Conservation (phyloP, 257 asterid species). For the Scutellaria galericulata region DNA sequence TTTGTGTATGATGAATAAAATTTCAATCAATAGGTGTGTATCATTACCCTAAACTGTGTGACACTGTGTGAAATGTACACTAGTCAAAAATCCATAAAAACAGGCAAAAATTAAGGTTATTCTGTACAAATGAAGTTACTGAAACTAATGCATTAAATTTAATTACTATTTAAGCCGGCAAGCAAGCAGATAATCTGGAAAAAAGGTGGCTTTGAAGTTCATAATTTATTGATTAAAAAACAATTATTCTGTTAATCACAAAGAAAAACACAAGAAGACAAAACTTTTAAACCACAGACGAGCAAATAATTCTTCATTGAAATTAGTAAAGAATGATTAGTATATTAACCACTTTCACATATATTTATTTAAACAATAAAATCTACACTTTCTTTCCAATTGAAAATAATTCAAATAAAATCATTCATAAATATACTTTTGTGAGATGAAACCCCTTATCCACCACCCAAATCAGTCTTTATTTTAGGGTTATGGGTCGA, state of each 20-base stretch:
- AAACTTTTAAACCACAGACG: conserved; percentile 30
- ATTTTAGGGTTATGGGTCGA: too few relatives aligned
- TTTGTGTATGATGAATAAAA: too few relatives aligned
- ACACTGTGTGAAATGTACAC: conserved; percentile 2
- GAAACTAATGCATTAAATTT: not conserved
- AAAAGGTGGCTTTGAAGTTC: conserved; percentile 36
- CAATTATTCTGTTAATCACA: conserved; percentile 11
- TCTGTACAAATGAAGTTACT: conserved; percentile 3
- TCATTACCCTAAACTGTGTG: conserved; percentile 26
- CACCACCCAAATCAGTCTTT: too few relatives aligned
- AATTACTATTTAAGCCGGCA: conserved; percentile 29
- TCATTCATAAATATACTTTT: too few relatives aligned
- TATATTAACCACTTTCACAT: conserved; percentile 37
- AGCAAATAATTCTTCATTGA: conserved; percentile 47
- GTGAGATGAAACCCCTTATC: too few relatives aligned
- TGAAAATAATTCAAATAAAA: too few relatives aligned
- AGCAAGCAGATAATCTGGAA: conserved; percentile 26
- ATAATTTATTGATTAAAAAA: conserved; percentile 11
- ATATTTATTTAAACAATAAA: not conserved
- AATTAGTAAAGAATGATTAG: conserved; percentile 36
- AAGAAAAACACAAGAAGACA: conserved; percentile 32
- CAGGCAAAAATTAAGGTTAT: not conserved
- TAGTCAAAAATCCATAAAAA: not conserved
- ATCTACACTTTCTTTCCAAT: too few relatives aligned
- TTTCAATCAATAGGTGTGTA: not conserved